Evolutionary conservation across 1,139 yeast genomes (phyloP).

Genomic region (Debaryomyces sp.): DNA sequence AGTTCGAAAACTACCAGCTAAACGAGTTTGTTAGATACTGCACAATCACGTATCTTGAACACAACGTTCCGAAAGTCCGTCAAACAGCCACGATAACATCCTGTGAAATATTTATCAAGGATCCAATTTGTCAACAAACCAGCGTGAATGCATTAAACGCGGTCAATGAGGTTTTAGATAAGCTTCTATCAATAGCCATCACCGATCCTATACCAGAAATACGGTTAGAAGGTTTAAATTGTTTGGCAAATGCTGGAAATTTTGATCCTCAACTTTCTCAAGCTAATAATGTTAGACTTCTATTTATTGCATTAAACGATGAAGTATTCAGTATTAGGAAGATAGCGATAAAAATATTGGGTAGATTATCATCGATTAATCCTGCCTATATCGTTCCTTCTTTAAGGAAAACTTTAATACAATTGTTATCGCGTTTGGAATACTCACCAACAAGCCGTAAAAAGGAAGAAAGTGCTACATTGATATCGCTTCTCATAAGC

Average conservation of each 20-base stretch:
- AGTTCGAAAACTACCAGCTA: conserved; percentile 73
- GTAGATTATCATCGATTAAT: conserved; percentile 80
- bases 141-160: conserved; percentile 84
- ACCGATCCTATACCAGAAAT: conserved; percentile 89
- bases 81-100: conserved; percentile 86
- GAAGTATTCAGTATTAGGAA: conserved; percentile 83
- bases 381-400: conserved; percentile 98
- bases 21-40: conserved; percentile 88
- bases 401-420: conserved; percentile 81
- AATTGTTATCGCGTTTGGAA: conserved; percentile 80
- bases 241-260: conserved; percentile 61
- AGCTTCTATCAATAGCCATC: conserved; percentile 79
- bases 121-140: conserved; percentile 83
- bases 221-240: conserved; percentile 72
- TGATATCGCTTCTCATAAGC: conserved; percentile 72
- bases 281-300: conserved; percentile 82
- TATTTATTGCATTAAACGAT: conserved; percentile 90
- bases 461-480: conserved; percentile 84
- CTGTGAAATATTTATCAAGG: conserved; percentile 74
- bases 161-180: conserved; percentile 82
- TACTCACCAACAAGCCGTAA: conserved; percentile 75
- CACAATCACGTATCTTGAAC: conserved; percentile 79
- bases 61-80: conserved; percentile 76
- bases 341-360: conserved; percentile 78
- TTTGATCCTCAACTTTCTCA: conserved; percentile 94